Evolutionary conservation across 331 rosid species (phyloP), one percentile per base, ranked within the genome.

Genomic region (Prunus yedoensis): DNA sequence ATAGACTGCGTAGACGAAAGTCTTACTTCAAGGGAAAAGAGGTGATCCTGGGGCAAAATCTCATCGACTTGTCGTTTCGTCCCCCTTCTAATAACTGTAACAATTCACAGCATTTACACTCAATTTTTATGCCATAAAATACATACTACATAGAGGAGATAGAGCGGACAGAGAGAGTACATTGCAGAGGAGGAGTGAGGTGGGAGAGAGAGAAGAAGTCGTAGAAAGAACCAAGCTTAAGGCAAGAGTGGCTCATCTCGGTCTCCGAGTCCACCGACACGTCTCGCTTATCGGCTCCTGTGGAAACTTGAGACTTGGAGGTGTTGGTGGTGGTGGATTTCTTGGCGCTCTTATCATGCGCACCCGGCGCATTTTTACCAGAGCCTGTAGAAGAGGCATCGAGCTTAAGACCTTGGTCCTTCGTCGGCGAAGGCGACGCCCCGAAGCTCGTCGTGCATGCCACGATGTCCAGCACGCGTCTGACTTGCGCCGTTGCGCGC

Each of bases 201-300:
- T 92, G 87, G 8, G 97, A 86, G 60, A 95, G 97, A 63, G 97
- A 92, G 85, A 95, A 95, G 77, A 95, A 95, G 81, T 95, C 97
- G 81, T 92, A 95, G 81, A 95, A 95, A 77, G 90, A 88, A 13
- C 91, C 97, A 8, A 92, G 96, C 80, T 89, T 89, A 18, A 97
- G 92, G 66, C 80, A 88, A 12, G 99, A 88, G 52, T 92, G 89
- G 82, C 88, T 89, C 47, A 87, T 82, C 54, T 95, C 99, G 43
- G 86, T 83, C 57, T 90, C 90, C 30, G 70, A 75, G 49, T 75
- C 91, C 65, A 50, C 73, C 38, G 23, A 69, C 75, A 10, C 59
- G 10, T 91, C 96, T 70, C 87, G 89, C 71, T 79, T 80, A 41
- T 28, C 66, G 43, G 70, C n/a, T 38, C 71, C 71, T n/a, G 82